These are phyloP conservation scores for Neonectria faginata DNA, from an alignment of 2,329 filamentous ascomycete species.

Conservation along the genomic window DNA sequence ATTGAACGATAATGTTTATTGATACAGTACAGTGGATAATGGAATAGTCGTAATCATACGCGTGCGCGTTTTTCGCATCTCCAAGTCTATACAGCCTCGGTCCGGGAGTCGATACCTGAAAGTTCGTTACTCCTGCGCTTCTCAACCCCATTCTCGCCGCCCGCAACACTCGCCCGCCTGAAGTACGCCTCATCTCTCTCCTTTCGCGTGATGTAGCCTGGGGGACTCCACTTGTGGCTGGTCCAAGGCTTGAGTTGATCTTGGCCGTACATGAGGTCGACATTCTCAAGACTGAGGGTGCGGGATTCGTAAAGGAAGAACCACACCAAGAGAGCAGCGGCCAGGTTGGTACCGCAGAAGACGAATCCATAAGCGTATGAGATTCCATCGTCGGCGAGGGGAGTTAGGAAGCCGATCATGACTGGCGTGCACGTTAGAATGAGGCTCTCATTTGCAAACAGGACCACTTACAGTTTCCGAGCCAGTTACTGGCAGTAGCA, in stretches of 20 bases:
- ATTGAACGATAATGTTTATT: not conserved
- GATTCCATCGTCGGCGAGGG: constrained; percentile 71
- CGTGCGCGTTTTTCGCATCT: constrained; percentile 26
- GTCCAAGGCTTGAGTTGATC: constrained; percentile 69
- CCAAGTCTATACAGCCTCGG: constrained; percentile 35
- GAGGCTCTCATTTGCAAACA: rapidly evolving
- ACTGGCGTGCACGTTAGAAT: constrained; percentile 51
- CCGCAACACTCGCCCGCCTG: constrained; percentile 34
- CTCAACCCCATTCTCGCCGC: constrained; percentile 13
- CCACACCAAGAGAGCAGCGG: constrained; percentile 70
- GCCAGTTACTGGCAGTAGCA: constrained; percentile 67
- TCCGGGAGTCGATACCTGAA: constrained; percentile 35
- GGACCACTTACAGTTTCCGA: constrained; percentile 65
- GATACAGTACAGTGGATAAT: constrained; percentile 31
- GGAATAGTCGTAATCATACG: constrained; percentile 24
- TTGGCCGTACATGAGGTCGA: constrained; percentile 77
- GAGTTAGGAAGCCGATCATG: constrained; percentile 75
- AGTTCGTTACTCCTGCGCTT: constrained; percentile 40
- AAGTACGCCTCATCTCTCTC: constrained; percentile 49
- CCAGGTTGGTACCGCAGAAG: constrained; percentile 71
- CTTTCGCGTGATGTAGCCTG: constrained; percentile 57
- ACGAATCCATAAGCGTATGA: constrained; percentile 74
- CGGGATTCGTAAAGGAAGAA: constrained; percentile 77
- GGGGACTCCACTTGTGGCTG: constrained; percentile 65
- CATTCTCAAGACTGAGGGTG: constrained; percentile 75